These are phyloP conservation scores for Microstroma glucosiphilum DNA, from an alignment of 1,284 basidiomycete species.

Conservation along the genomic window DNA sequence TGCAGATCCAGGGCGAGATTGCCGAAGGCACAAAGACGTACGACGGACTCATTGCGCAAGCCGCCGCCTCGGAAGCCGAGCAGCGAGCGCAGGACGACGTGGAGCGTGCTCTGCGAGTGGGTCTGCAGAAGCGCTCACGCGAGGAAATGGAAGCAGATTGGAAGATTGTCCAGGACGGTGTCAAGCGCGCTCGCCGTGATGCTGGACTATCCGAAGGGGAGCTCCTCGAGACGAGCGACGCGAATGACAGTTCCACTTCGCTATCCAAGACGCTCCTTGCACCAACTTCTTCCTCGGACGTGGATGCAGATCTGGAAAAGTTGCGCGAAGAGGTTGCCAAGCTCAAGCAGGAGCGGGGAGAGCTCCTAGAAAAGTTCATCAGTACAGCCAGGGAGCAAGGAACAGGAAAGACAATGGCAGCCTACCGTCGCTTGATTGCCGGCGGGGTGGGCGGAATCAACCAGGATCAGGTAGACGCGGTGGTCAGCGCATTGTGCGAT, in stretches of 20 bases:
- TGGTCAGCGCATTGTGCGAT: conserved; percentile 46
- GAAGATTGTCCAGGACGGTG: conserved; percentile 25
- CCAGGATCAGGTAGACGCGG: conserved; percentile 44
- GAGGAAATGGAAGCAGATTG: conserved; percentile 33
- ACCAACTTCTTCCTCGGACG: conserved; percentile 10
- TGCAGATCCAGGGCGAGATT: conserved; percentile 85
- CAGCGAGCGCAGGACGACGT: conserved; percentile 62
- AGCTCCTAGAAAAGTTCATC: conserved; percentile 27
- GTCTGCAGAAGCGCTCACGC: conserved; percentile 72
- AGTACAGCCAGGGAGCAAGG: conserved; percentile 35
- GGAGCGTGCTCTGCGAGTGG: conserved; percentile 63
- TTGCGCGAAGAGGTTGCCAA: conserved; percentile 24
- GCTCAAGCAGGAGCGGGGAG: conserved; percentile 19
- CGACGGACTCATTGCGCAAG: conserved; percentile 59
- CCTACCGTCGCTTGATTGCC: conserved; percentile 47
- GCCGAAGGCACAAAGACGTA: conserved; percentile 62
- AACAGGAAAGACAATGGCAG: conserved; percentile 42
- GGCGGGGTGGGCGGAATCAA: conserved; percentile 47
- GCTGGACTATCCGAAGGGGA: conserved; percentile 21
- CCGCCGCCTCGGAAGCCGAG: conserved; percentile 64
- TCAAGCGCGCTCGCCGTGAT: conserved; percentile 31
- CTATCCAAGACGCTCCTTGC: conserved; percentile 16
- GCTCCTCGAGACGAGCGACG: conserved; percentile 9
- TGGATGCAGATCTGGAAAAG: conserved; percentile 19
- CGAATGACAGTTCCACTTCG: conserved; percentile 12